Conservation (phyloP, 371 early-diverging fungal species). For the Mortierella sp. region DNA sequence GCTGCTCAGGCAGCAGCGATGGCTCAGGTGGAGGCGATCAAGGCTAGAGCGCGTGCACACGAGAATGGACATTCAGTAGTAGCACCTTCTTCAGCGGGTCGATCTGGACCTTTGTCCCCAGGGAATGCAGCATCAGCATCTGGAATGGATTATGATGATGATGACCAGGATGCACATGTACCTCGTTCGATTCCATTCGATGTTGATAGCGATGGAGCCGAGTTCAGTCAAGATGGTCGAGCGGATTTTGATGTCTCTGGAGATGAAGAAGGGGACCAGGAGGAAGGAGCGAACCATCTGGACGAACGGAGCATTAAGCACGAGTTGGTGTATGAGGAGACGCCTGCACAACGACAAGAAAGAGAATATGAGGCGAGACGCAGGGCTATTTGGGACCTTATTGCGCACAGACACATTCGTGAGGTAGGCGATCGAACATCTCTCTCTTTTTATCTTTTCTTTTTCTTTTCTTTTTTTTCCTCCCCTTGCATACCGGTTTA, state of each 20-base stretch:
- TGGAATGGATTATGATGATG: conserved; percentile 26
- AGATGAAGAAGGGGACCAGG: conserved; percentile 11
- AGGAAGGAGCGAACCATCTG: conserved; percentile 6
- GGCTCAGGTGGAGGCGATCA: conserved; percentile 44
- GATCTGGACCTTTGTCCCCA: neutral
- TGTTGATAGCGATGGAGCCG: conserved; percentile 33
- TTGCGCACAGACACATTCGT: conserved; percentile 44
- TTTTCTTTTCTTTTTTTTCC: neutral
- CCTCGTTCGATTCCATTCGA: conserved; percentile 28
- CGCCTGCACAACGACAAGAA: conserved; percentile 35
- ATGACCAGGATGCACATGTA: conserved; percentile 36
- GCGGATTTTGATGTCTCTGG: conserved; percentile 27
- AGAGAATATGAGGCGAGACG: conserved; percentile 37
- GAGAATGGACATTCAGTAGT: conserved; percentile 14
- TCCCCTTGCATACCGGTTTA: no score
- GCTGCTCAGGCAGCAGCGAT: conserved; percentile 38
- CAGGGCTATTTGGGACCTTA: conserved; percentile 47
- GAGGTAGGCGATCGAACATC: conserved; percentile 19
- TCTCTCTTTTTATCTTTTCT: neutral
- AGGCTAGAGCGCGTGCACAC: conserved; percentile 38
- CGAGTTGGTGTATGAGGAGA: conserved; percentile 13
- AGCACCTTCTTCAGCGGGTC: no score
- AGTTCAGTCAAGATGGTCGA: conserved; percentile 21
- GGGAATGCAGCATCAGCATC: neutral
- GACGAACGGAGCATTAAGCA: conserved; percentile 1